Evolutionary conservation across 1,139 yeast genomes (phyloP), one percentile per base, ranked within the genome.

Genomic region (Magnusiomyces tetraspermus): DNA sequence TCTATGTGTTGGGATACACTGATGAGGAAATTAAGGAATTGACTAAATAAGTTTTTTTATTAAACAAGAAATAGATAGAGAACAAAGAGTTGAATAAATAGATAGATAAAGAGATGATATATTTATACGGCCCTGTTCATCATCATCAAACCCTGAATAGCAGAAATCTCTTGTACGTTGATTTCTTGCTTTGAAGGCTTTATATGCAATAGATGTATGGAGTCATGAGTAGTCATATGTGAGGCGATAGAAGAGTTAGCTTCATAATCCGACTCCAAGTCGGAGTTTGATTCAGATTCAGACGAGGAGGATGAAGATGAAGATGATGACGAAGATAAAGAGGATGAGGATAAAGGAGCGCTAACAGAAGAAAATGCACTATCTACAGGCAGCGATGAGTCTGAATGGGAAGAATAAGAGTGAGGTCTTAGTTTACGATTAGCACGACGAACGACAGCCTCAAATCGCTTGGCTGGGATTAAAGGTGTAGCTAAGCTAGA

Each of bases 1-100:
- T 88, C 63, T 90, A 88, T 69, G 81, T 92, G 22, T 71, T 90
- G 69, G 97, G 97, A 2, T 84, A 79, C 67, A 71, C 72, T 42
- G 87, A 84, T 55, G 70, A 66, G 1, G 87, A 85, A 58, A 45
- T 45, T 31, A 24, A 45, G 38, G 26, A 22, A 2, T 21, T 45
- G 28, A 19, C 31, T 19, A 22, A 21, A 13, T 28, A 24, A 42
- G 8, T 10, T 17, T 38, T 38, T 19, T 38, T 30, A 30, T 13
- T 30, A 30, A n/a, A n/a, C n/a, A n/a, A n/a, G n/a, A n/a, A n/a
- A n/a, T n/a, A n/a, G n/a, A n/a, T n/a, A n/a, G n/a, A n/a, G n/a
- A n/a, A n/a, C n/a, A n/a, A n/a, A n/a, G n/a, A n/a, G n/a, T n/a
- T n/a, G n/a, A n/a, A n/a, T n/a, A n/a, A n/a, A n/a, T n/a, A n/a